These are phyloP conservation scores for Bothia castanella DNA, from an alignment of 1,284 basidiomycete genomes.

Conservation along the genomic window DNA sequence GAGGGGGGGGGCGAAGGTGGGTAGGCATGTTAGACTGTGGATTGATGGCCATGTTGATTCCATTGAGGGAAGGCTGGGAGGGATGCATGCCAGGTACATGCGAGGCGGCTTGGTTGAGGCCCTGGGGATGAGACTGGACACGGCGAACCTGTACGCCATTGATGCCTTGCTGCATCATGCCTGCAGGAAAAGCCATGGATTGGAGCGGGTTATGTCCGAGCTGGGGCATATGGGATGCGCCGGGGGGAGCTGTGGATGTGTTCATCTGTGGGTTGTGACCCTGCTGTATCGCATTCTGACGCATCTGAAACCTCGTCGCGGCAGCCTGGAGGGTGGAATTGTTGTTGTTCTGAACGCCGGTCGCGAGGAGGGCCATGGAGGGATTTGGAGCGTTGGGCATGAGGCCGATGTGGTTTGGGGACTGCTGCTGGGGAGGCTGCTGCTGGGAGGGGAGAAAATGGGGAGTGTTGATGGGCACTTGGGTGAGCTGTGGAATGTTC, in stretches of 20 bases:
- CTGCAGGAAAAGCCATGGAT: slow-evolving; percentile 39
- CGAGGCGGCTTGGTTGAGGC: slow-evolving; percentile 35
- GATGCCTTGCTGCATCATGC: slow-evolving; percentile 36
- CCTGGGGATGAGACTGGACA: slow-evolving; percentile 48
- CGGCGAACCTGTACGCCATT: slow-evolving; percentile 42
- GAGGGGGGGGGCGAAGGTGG: slow-evolving; percentile 34
- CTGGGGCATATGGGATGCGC: slow-evolving; percentile 38
- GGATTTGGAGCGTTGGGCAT: slow-evolving; percentile 27
- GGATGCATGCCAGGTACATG: slow-evolving; percentile 41
- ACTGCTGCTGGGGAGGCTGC: slow-evolving; percentile 31
- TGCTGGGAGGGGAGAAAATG: slow-evolving; percentile 41
- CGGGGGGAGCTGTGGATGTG: slow-evolving; percentile 32
- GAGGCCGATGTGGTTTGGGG: slow-evolving; percentile 31
- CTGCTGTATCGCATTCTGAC: slow-evolving; percentile 29
- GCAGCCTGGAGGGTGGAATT: slow-evolving; percentile 19
- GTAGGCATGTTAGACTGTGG: slow-evolving; percentile 37
- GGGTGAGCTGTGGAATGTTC: slow-evolving; percentile 40
- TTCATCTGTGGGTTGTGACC: slow-evolving; percentile 40
- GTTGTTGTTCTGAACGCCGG: slow-evolving; percentile 21
- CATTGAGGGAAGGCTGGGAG: slow-evolving; percentile 32
- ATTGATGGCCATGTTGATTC: slow-evolving; percentile 43
- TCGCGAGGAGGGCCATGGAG: slow-evolving; percentile 29
- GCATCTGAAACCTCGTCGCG: slow-evolving; percentile 28
- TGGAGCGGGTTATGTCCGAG: slow-evolving; percentile 37
- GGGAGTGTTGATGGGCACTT: slow-evolving; percentile 38